Base-by-base conservation (phyloP, 1,284 basidiomycete genomes). In the Boletus semigastroideus region DNA sequence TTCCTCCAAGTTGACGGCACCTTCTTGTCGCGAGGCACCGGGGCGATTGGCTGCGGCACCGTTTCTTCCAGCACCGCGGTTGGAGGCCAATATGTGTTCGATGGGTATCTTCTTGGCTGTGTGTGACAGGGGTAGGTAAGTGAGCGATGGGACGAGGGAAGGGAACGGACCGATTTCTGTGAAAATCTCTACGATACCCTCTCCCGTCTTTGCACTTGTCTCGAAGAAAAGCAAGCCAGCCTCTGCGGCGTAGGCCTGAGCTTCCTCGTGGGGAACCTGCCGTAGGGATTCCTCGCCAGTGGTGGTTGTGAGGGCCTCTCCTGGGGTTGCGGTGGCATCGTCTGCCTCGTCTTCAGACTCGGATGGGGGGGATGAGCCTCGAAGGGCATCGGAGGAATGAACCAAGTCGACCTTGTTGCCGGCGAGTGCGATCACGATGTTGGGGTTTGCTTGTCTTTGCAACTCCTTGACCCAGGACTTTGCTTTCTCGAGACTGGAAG, bases 391-490 rank as follows among this genome's bases (percentile, higher is more conserved):
- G 13, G 85, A 78, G 11, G 86, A 74, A 63, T 89, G 85, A 33
- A 97, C 93, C 55, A 98, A 82, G 74, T 98, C 95, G 61, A 97
- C 81, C 74, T 98, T 97, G 82, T 97, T 97, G 38, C 94, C 94
- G 12, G 92, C 92, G 44, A 98, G 85, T 10, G 94, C 94, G 65
- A 99, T 99, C 66, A 99, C 94, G 68, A 99, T 98, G 73, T 98
- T 98, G 34, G 96, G 95, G 72, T 97, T 98, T 36, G 97, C 96
- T 71, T 99, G 96, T 58, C 97, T 86, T 73, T 99, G 97, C 25
- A 99, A 82, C 75, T 99, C 96, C 78, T 98, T 99, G 58, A 99
- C 95, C 96, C 96, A 99, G 33, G 94, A 94, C 78, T 99, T 99
- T 54, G 96, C 96, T 74, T 99, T 99, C 72, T 99, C 97, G 57